These are phyloP conservation scores for Daphne laureola DNA, from an alignment of 441 rosid genomes.

Conservation along the genomic window DNA sequence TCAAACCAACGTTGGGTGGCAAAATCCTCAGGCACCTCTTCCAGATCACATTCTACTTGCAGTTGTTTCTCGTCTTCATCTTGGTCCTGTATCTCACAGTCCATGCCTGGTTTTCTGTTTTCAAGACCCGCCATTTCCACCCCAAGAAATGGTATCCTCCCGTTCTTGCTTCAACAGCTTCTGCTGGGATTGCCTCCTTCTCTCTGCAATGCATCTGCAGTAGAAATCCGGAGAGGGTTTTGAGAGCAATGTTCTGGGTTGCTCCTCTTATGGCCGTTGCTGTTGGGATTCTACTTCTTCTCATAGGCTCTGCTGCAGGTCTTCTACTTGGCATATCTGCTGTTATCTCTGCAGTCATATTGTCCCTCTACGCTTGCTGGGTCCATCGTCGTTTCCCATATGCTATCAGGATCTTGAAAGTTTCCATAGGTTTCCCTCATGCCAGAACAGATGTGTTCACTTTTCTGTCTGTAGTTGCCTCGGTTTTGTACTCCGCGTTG, in stretches of 20 bases:
- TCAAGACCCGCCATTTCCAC: constrained; percentile 41
- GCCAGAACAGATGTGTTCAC: constrained; percentile 26
- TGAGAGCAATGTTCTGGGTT: constrained; percentile 61
- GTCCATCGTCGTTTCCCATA: constrained; percentile 49
- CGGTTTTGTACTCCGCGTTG: constrained; percentile 40
- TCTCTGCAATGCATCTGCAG: constrained; percentile 43
- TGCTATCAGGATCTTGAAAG: constrained; percentile 38
- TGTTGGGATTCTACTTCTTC: constrained; percentile 45
- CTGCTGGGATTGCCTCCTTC: constrained; percentile 40
- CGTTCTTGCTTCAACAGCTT: constrained; percentile 46
- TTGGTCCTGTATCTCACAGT: constrained; percentile 42
- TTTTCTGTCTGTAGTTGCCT: constrained; percentile 20
- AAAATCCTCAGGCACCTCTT: constrained; percentile 39
- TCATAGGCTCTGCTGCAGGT: constrained; percentile 42
- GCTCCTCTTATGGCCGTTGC: constrained; percentile 54
- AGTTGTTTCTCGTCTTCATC: constrained; percentile 36
- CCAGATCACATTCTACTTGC: constrained; percentile 44
- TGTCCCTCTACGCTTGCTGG: constrained; percentile 70
- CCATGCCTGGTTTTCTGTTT: constrained; percentile 43
- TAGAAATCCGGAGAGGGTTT: constrained; percentile 38
- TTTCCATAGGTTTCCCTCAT: constrained; percentile 46
- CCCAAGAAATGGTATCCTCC: constrained; percentile 81
- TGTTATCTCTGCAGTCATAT: constrained; percentile 38
- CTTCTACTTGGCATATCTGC: constrained; percentile 40
- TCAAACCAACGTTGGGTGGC: constrained; percentile 30